phyloP scores from a whole-genome alignment of 75 land plant genomes.

The Selaginella moellendorffii region DNA sequence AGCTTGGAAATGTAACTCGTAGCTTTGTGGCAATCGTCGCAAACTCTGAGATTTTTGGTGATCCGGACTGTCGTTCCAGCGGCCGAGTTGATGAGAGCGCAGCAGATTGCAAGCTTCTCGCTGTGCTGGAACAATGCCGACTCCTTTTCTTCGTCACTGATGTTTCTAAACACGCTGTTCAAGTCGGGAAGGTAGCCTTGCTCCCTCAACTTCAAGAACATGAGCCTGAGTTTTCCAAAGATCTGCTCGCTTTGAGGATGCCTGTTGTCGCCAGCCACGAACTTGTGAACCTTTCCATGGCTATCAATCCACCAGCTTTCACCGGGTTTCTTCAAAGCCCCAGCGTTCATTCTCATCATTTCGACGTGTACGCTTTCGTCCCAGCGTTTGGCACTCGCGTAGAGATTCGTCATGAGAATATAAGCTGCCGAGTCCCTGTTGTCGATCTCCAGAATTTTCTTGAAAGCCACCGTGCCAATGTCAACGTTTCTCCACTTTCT shows the following conservation, averaged over 20 bases:
- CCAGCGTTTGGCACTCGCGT: not conserved
- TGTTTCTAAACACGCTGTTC: too few relatives aligned
- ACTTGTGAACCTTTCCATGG: not conserved
- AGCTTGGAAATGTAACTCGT: conserved; percentile 10
- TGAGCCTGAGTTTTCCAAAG: too few relatives aligned
- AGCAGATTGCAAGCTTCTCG: conserved; percentile 8
- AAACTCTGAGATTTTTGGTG: conserved; percentile 12
- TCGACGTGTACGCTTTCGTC: not conserved
- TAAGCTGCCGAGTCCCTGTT: not conserved
- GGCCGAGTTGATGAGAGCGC: conserved; percentile 6
- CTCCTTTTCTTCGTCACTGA: conserved; percentile 11
- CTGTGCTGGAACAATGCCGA: conserved; percentile 4
- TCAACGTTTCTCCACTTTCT: not conserved
- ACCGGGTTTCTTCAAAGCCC: too few relatives aligned
- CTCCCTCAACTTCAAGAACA: too few relatives aligned
- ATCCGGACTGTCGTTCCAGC: conserved; percentile 11
- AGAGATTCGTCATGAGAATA: not conserved
- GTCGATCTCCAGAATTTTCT: not conserved
- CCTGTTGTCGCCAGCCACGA: too few relatives aligned
- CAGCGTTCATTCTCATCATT: not conserved
- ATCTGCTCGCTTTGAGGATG: too few relatives aligned
- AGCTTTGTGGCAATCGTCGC: conserved; percentile 12
- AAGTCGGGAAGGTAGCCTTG: too few relatives aligned
- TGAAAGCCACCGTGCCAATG: not conserved
- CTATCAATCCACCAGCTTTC: not conserved